Evolutionary conservation across 768 basidiomycete genomes (phyloP), one percentile per base, ranked within the genome.

Genomic region (Amanita inopinata): DNA sequence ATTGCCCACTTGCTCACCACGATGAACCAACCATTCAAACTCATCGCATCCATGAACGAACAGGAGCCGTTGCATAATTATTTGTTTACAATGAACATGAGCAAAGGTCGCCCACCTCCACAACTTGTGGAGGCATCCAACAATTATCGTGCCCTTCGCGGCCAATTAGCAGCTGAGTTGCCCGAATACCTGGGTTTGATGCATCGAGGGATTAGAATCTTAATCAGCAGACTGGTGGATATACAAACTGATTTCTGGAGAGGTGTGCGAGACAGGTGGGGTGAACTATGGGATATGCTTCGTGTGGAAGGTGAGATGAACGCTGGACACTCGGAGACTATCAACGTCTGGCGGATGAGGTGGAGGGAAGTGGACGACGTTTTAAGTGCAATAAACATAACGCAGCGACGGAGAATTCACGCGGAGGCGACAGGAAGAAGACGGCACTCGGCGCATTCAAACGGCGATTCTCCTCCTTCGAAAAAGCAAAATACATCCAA

Each of bases 241-340:
- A 68, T 76, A 45, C 86, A 89, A 54, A 65, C 65, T 1, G 57
- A 60, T 17, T 83, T 82, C 53, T 89, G 76, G 64, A 46, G 57
- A 11, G 73, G 73, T 28, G 70, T 83, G 4, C 66, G 72, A 32
- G 74, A 76, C 38, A 64, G 71, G 20, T 90, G 87, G 87, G 71
- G 67, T 1, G 79, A 78, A n/a, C 61, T 90, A n/a, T 90, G 87
- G 87, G 83, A 88, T 46, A 83, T 81, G 55, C 60, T 84, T n/a
- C 64, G 72, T 7, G 76, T 82, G 3, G 83, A 83, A 14, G 80
- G 78, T 1, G 80, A 83, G 62, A 58, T 72, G 63, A 80, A 80
- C 47, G 77, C 71, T 0, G 80, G 77, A 5, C 70, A 70, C 4
- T 70, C 68, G 6, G 86, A 88, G 64, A 89, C 87, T 15, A 53